phyloP scores from a whole-genome alignment of 129 eudicot genomes.

The Erigeron canadensis region DNA sequence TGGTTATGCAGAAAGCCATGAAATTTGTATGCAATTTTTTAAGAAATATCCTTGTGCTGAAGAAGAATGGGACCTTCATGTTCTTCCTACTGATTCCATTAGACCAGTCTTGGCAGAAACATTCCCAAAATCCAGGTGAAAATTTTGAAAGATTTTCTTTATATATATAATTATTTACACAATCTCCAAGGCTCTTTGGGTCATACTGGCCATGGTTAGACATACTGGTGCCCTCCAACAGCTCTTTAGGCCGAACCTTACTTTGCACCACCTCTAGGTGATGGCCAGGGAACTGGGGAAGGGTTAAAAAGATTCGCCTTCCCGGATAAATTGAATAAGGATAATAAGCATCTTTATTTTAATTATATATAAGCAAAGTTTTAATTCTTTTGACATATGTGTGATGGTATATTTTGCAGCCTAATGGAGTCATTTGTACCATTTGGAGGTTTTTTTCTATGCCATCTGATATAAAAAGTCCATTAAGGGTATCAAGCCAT shows the following conservation, averaged over 20 bases:
- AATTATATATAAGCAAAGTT: too few species aligned
- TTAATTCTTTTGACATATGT: neutral
- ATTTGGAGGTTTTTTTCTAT: conserved; percentile 85
- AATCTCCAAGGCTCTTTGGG: too few species aligned
- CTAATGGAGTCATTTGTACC: conserved; percentile 97
- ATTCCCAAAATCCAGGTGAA: conserved; percentile 80
- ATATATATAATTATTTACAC: too few species aligned
- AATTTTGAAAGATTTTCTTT: neutral
- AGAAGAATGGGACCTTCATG: conserved; percentile 70
- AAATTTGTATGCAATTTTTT: conserved; percentile 52
- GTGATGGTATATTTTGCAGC: conserved; percentile 42
- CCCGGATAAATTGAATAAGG: too few species aligned
- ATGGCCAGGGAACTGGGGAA: too few species aligned
- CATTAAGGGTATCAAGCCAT: conserved; percentile 44
- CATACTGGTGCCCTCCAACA: too few species aligned
- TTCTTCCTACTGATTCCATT: conserved; percentile 56
- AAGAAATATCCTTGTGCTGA: conserved; percentile 57
- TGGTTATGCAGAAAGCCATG: conserved; percentile 60
- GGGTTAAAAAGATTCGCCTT: too few species aligned
- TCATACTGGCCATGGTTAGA: too few species aligned
- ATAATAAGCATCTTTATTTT: too few species aligned
- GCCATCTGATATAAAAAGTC: conserved; percentile 53
- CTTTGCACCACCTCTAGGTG: too few species aligned
- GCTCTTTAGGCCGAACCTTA: too few species aligned
- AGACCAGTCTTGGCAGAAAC: conserved; percentile 51